These are phyloP conservation scores for Pestalotiopsis sp. DNA, from an alignment of 2,329 filamentous ascomycete genomes.

Conservation along the genomic window DNA sequence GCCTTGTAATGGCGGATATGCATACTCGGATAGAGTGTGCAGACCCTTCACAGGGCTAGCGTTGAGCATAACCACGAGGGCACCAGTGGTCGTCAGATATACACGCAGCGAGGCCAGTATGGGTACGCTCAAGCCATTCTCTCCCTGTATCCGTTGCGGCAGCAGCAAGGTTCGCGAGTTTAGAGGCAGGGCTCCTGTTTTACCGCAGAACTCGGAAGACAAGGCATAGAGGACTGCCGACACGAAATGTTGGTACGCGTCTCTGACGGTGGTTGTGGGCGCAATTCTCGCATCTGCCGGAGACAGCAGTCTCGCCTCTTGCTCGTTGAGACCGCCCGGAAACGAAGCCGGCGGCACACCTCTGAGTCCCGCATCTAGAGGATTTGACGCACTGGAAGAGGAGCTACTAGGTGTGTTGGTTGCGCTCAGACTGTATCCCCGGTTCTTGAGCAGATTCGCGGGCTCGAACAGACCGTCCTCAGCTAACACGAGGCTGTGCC, in stretches of 20 bases:
- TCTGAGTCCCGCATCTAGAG: conserved; percentile 37
- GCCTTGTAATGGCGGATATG: conserved; percentile 40
- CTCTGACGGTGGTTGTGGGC: conserved; percentile 38
- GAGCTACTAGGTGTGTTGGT: conserved; percentile 48
- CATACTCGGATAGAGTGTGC: conserved; percentile 44
- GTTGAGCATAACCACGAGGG: conserved; percentile 49
- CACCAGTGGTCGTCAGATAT: conserved; percentile 57
- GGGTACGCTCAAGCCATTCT: conserved; percentile 27
- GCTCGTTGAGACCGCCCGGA: conserved; percentile 22
- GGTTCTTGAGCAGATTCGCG: conserved; percentile 45
- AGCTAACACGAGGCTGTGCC: conserved; percentile 42
- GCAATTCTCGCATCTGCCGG: conserved; percentile 34
- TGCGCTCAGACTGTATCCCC: conserved; percentile 37
- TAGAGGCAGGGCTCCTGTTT: conserved; percentile 49
- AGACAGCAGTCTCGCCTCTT: conserved; percentile 30
- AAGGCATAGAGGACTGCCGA: conserved; percentile 52
- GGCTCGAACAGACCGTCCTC: conserved; percentile 55
- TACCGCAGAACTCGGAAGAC: conserved; percentile 48
- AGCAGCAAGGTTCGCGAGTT: conserved; percentile 55
- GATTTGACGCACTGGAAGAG: conserved; percentile 39
- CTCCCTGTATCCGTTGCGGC: conserved; percentile 29
- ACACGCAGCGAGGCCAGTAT: conserved; percentile 52
- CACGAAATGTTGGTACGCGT: conserved; percentile 55
- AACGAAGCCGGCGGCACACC: conserved; percentile 29
- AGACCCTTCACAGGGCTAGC: conserved; percentile 50